Conservation (phyloP, 2,329 filamentous ascomycete species). For the Drechslerella dactyloides region DNA sequence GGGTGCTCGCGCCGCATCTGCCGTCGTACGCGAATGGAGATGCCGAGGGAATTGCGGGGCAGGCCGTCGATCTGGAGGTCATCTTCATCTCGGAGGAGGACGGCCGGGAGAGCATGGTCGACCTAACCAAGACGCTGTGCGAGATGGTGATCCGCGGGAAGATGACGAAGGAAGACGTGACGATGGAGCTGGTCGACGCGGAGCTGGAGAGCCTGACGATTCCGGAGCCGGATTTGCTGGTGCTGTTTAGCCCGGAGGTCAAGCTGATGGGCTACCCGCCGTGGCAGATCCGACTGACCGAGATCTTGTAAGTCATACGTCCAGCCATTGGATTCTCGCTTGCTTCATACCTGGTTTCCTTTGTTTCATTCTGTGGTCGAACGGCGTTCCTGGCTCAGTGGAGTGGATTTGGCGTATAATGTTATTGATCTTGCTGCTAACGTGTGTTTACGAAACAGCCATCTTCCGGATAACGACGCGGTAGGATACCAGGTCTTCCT, state of each 20-base stretch:
- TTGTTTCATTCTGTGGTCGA: no score
- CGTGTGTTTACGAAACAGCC: constrained; percentile 55
- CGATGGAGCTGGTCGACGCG: constrained; percentile 81
- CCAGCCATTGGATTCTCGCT: not conserved
- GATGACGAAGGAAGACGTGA: constrained; percentile 80
- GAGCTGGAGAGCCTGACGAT: constrained; percentile 76
- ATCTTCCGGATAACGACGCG: constrained; percentile 74
- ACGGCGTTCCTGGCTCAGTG: no score
- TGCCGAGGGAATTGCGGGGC: constrained; percentile 28
- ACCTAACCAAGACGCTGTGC: constrained; percentile 89
- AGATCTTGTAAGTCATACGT: constrained; percentile 70
- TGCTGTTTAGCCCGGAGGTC: constrained; percentile 83
- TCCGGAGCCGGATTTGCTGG: constrained; percentile 84
- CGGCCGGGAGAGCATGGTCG: constrained; percentile 89
- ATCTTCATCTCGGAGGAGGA: constrained; percentile 87
- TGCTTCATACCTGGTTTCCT: constrained; percentile 9
- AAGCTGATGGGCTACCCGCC: constrained; percentile 90
- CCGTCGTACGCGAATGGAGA: constrained; percentile 60
- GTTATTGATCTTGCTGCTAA: constrained; percentile 3
- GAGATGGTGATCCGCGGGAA: constrained; percentile 94
- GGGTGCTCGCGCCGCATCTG: constrained; percentile 74
- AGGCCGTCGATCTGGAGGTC: constrained; percentile 62
- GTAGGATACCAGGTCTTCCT: constrained; percentile 96
- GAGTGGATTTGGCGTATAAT: not conserved
- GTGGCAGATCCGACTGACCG: constrained; percentile 92